Base-by-base conservation (phyloP, 768 basidiomycete genomes). In the Lanmaoa pseudosensibilis region DNA sequence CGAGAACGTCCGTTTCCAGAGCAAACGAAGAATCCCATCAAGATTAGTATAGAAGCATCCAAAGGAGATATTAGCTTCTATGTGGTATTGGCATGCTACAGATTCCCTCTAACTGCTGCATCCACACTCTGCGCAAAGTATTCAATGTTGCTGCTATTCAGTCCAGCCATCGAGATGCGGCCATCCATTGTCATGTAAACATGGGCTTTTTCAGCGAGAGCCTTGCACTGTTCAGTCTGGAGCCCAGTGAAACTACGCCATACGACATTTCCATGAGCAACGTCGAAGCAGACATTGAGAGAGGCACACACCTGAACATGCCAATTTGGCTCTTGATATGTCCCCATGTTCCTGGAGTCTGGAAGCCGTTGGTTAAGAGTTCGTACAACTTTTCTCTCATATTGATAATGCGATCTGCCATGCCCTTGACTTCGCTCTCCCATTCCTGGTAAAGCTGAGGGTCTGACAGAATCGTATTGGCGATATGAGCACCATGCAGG, bases 281-380 rank as follows among this genome's bases (percentile, higher is more conserved):
- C 25, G 5, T 39, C 38, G n/a, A 2, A n/a, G 15, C 12, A 5
- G 25, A 45, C 23, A 37, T 36, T 18, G 18, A 37, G 6, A 51
- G 51, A 69, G 47, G 27, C 21, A 66, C 79, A 58, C 71, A 94
- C 94, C 92, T 93, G 81, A 95, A 95, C 94, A 98, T 96, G 73
- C 96, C 96, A 59, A 94, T 95, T 71, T 98, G 94, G 69, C 85
- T 86, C 75, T 91, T 92, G 74, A 98, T 92, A 73, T 98, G 96
- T 10, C 83, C 80, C 97, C 97, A 98, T 56, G 89, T 84, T 8
- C 96, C 95, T 16, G 97, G 97, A 34, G 96, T 98, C 72, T 88
- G 85, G 59, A 90, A 75, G 60, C 87, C 85, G 58, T 90, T 76
- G 34, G 86, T 87, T 59, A 98, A 77, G 53, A 84, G 76, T 59